Base-by-base conservation (phyloP, 164 flowering plant genomes). In the Litsea cubeba region DNA sequence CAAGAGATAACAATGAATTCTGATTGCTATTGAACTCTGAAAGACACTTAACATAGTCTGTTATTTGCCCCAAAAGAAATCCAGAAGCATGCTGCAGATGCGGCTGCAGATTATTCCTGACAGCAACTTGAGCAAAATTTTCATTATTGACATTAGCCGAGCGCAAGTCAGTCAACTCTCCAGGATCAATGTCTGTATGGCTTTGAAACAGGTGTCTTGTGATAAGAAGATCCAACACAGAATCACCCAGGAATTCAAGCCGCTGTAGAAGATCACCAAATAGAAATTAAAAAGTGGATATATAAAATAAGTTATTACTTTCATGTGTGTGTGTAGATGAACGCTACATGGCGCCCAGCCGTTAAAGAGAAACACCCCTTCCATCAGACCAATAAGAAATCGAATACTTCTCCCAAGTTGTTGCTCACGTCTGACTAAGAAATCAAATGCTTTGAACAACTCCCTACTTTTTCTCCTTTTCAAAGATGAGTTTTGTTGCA, bases 161-260 rank as follows among this genome's bases (percentile, higher is more conserved):
- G 14, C 99, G 94, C 79, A 95, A 75, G 82, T 92, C 98, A 68
- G 98, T 93, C 82, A 93, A 74, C 75, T 90, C 90, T 69, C 99
- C 99, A 18, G 91, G 97, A 81, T 92, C 97, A 80, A 92, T 77
- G 58, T 89, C 85, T 1, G 66, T 69, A 73, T 95, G 84, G 58
- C 24, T 87, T 72, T 91, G 82, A 76, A 84, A 95, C 72, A 91
- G 95, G 80, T 93, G 81, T 83, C 87, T 68, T n/a, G 98, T 95
- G 22, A 92, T 87, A 50, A 95, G 91, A 74, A 95, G 66, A 81
- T 92, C 99, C 85, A 95, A 69, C 24, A 88, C 95, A 60, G 98
- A 81, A 73, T 95, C 98, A 6, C 99, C 98, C 26, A 95, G 93
- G 86, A 88, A 95, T 81, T 95, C 98, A 57, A 95, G 95, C 85